Evolutionary conservation across 2,329 filamentous ascomycete genomes (phyloP).

Genomic region (Aspergillus versicolor): DNA sequence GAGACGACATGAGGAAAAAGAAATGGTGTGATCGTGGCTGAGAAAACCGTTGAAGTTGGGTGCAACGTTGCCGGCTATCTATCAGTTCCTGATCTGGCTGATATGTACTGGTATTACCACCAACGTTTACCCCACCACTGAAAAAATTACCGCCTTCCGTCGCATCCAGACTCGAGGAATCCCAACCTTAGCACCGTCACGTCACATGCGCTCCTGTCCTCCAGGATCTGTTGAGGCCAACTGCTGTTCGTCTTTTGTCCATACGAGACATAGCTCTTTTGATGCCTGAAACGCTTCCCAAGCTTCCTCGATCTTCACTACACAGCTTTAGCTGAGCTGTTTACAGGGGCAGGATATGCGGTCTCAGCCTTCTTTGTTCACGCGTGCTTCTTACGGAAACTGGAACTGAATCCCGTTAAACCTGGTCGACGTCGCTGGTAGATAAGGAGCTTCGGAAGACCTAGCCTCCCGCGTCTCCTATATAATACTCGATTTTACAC

Average conservation of each 20-base stretch:
- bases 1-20: not conserved
- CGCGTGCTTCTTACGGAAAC: slow-evolving; percentile 3
- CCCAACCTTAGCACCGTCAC: slow-evolving; percentile 6
- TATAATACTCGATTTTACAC: not conserved
- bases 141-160: slow-evolving; percentile 1
- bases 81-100: not conserved
- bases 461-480: not conserved
- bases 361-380: slow-evolving; percentile 2
- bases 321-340: slow-evolving; percentile 1
- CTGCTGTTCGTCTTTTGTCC: not conserved
- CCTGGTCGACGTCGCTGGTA: not conserved
- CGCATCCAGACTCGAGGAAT: not conserved
- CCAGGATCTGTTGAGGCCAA: slow-evolving; percentile 1
- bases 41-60: not conserved
- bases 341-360: slow-evolving; percentile 8
- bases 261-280: not conserved
- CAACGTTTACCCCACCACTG: not conserved
- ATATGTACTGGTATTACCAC: not conserved
- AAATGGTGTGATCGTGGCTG: not conserved
- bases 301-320: not conserved
- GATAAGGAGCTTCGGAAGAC: not conserved
- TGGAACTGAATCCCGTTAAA: not conserved
- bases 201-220: slow-evolving; percentile 9
- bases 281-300: not conserved
- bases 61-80: not conserved